These are phyloP conservation scores for Melampsora abietis-canadensis DNA, from an alignment of 1,284 basidiomycete species.

Conservation along the genomic window DNA sequence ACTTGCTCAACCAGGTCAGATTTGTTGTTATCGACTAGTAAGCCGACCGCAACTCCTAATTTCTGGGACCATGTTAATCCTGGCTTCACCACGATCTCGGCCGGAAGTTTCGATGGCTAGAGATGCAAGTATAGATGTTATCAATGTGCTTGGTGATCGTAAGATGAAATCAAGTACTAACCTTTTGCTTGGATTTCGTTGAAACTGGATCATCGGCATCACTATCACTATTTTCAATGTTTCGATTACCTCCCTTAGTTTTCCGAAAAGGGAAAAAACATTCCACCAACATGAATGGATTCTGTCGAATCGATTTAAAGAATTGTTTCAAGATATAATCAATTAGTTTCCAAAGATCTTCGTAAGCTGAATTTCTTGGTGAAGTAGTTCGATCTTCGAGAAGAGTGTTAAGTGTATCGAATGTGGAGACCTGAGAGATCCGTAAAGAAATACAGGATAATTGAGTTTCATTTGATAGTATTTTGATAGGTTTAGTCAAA, in stretches of 20 bases:
- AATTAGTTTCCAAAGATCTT: constrained; percentile 75
- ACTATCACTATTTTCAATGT: constrained; percentile 19
- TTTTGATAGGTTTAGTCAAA: not conserved
- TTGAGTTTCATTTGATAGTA: not conserved
- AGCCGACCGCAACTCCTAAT: constrained; percentile 75
- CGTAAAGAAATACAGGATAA: not conserved
- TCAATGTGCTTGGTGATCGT: constrained; percentile 55
- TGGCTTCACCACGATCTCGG: constrained; percentile 78
- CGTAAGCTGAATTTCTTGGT: constrained; percentile 71
- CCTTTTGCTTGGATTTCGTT: constrained; percentile 18
- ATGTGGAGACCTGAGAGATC: constrained; percentile 67
- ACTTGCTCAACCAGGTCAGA: constrained; percentile 71
- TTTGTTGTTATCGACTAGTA: constrained; percentile 67
- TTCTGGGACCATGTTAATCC: constrained; percentile 85
- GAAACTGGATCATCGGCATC: constrained; percentile 32
- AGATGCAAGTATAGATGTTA: constrained; percentile 41
- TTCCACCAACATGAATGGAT: constrained; percentile 79
- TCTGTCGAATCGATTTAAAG: constrained; percentile 78
- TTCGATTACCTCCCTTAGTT: constrained; percentile 17
- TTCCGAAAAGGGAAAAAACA: constrained; percentile 53
- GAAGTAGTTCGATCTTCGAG: constrained; percentile 71
- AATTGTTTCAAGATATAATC: constrained; percentile 81
- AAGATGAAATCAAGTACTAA: constrained; percentile 54
- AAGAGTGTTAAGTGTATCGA: constrained; percentile 77
- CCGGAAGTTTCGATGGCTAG: constrained; percentile 48